Conservation (phyloP, 2,329 filamentous ascomycete species). For the Fusarium sp. region DNA sequence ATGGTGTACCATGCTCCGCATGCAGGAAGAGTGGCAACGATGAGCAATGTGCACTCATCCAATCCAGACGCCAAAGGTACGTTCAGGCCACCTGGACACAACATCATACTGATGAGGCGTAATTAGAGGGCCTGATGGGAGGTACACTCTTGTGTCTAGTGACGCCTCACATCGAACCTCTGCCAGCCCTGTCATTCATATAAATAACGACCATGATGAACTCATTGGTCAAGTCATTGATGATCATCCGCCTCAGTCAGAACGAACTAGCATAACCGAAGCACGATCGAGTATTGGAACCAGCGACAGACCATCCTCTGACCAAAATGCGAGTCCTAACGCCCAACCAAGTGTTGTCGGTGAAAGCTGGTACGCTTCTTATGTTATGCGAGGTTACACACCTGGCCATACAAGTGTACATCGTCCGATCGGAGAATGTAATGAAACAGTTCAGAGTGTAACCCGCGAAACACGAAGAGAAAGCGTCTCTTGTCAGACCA, state of each 20-base stretch:
- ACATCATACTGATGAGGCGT: no score
- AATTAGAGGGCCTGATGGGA: neutral
- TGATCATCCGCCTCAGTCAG: no score
- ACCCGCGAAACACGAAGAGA: neutral
- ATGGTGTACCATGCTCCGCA: neutral
- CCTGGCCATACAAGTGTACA: constrained; percentile 2
- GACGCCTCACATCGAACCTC: neutral
- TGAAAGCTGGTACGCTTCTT: constrained; percentile 8
- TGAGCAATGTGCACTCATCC: neutral
- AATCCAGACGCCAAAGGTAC: neutral
- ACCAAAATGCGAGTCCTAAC: neutral
- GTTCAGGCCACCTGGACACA: no score
- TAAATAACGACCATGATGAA: neutral
- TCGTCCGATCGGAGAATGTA: neutral
- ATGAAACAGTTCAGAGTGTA: neutral
- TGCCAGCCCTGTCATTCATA: rapidly evolving
- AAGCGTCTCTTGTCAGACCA: rapidly evolving
- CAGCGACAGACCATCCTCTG: rapidly evolving
- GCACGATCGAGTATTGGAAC: rapidly evolving
- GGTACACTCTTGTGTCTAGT: neutral
- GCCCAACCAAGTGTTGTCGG: neutral
- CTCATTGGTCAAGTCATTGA: no score
- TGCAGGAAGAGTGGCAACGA: constrained; percentile 8
- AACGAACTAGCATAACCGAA: no score
- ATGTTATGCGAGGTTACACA: constrained; percentile 17